Evolutionary conservation across 257 asterid genomes (phyloP), one percentile per base, ranked within the genome.

Genomic region (Ilex aquifolium): DNA sequence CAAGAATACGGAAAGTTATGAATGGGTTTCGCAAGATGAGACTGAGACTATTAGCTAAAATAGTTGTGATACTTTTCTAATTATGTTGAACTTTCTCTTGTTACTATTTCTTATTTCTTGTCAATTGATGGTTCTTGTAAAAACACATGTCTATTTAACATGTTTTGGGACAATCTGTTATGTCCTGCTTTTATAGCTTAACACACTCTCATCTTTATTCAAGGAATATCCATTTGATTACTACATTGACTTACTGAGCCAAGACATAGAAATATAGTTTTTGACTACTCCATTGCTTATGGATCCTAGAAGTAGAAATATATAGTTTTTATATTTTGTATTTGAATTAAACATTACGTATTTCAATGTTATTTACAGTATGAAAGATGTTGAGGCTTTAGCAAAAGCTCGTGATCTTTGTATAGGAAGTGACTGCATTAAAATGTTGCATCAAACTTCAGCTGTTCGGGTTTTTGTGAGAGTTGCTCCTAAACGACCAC

Each of bases 401-500:
- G 80, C 98, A 17, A 95, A 83, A 74, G 66, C 72, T 68, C 82
- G 79, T 68, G 98, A 91, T 77, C 95, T 91, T 30, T 91, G 98
- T 80, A 82, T 91, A 61, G 94, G 95, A 65, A 96, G 98, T 13
- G 96, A 91, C 76, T 88, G 95, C 73, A 76, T 91, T 60, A 95
- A 83, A 76, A 91, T 88, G 98, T 77, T 91, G 85, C 95, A 81
- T 82, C 98, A 79, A 74, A 91, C 53, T 65, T 79, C 86, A 53
- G 78, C 95, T 64, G 72, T 86, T 67, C 76, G 90, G 97, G 96
- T 93, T 44, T 90, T 93, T 78, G 96, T 97, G 60, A 88, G 97
- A 78, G 99, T 93, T 65, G 97, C 97, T 60, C 99, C 99, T 31
- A 96, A 85, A 80, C 90, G 78, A 93, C 97, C 67, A 85, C 99